Conservation (phyloP, 306 rosid species). For the Vigna angularis region DNA sequence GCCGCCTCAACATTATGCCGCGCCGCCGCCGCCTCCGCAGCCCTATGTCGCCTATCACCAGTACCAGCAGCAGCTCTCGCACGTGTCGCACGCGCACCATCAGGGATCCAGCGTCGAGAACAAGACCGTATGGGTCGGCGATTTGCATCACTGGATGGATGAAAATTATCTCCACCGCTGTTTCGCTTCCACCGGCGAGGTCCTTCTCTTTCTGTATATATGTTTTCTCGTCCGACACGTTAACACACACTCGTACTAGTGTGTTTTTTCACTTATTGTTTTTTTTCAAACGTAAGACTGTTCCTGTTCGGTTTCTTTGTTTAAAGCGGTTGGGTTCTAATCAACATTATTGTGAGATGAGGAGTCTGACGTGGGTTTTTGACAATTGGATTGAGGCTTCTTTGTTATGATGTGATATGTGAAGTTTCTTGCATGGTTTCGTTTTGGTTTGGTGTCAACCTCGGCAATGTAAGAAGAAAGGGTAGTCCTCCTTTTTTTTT, state of each 20-base stretch:
- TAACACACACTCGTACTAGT: neutral
- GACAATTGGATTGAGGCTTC: neutral
- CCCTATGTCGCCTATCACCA: conserved; percentile 82
- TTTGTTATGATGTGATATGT: conserved; percentile 2
- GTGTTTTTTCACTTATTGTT: neutral
- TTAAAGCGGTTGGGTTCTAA: neutral
- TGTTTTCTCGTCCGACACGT: neutral
- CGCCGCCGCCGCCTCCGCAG: conserved; percentile 50
- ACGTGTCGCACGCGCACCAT: conserved; percentile 52
- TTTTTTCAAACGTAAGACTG: conserved; percentile 25
- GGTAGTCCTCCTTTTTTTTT: neutral
- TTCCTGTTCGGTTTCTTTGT: neutral
- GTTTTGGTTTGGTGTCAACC: conserved; percentile 17
- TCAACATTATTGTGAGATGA: neutral
- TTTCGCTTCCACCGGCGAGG: conserved; percentile 84
- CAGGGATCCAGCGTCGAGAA: conserved; percentile 78
- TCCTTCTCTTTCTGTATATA: neutral
- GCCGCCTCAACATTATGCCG: conserved; percentile 80
- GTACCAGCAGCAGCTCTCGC: conserved; percentile 60
- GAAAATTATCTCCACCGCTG: conserved; percentile 87
- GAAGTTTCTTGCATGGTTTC: conserved; percentile 12
- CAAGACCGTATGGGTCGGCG: conserved; percentile 92
- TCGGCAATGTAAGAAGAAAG: neutral
- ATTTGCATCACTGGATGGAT: conserved; percentile 96
- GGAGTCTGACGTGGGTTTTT: neutral